A percentile compares a stretch with the other conserved stretches of the same genome.
Conservation (phyloP, 805 yeast species). For the Saccharomycopsis javanensis region DNA sequence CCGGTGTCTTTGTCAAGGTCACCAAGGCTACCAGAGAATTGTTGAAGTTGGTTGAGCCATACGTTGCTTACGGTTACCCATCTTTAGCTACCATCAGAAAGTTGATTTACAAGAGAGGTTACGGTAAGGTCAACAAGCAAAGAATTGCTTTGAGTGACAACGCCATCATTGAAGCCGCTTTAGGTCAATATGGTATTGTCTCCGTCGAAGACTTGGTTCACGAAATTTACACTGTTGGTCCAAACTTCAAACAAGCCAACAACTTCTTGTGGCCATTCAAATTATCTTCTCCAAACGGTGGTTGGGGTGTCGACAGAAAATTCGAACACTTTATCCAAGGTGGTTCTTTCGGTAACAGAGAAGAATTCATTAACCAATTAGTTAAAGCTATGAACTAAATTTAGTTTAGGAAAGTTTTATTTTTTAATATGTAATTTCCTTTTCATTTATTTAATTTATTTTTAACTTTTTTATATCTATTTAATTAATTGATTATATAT, state of each 20-base stretch:
- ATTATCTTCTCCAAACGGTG: conserved; percentile 94
- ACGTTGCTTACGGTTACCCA: conserved; percentile 97
- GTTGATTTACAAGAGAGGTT: conserved; percentile 95
- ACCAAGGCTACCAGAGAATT: conserved; percentile 94
- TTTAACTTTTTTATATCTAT: conserved; percentile 1
- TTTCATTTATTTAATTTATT: conserved; percentile 1
- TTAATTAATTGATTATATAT: conserved; percentile 2
- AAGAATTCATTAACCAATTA: conserved; percentile 88
- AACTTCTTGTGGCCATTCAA: conserved; percentile 98
- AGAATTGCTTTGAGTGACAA: conserved; percentile 86
- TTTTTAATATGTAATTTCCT: background rate
- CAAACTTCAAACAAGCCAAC: conserved; percentile 97
- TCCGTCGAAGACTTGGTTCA: conserved; percentile 91
- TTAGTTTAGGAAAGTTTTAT: background rate
- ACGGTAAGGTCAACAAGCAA: conserved; percentile 95
- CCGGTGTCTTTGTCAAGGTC: conserved; percentile 90
- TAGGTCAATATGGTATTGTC: conserved; percentile 88
- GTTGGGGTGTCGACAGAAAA: conserved; percentile 95
- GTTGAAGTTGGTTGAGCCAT: conserved; percentile 90
- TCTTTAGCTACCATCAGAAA: conserved; percentile 83
- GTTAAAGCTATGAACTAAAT: conserved; percentile 86
- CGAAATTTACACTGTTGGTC: conserved; percentile 94
- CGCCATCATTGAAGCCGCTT: conserved; percentile 74
- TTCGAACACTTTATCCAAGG: conserved; percentile 96
- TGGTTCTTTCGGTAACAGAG: conserved; percentile 98